Evolutionary conservation across 768 basidiomycete species (phyloP).

Genomic region (Solioccasus polychromus): DNA sequence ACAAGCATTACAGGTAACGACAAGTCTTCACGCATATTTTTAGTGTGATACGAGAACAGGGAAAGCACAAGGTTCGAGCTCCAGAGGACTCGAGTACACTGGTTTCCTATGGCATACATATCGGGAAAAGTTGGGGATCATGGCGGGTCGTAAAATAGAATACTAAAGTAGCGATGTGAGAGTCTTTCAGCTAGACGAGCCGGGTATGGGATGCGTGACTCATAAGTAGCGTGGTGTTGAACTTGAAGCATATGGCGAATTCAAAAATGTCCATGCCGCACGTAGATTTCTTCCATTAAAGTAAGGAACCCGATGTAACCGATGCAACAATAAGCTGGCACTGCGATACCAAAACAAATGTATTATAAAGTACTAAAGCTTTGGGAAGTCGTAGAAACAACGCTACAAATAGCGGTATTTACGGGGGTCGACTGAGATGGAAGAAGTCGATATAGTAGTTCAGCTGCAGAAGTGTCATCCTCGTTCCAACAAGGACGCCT

Average conservation of each 20-base stretch:
- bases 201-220: too few relatives aligned
- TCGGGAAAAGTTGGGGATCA: too few relatives aligned
- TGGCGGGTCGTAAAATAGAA: too few relatives aligned
- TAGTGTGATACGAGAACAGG: too few relatives aligned
- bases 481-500: constrained; percentile 25
- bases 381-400: constrained; percentile 14
- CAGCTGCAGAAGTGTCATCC: constrained; percentile 27
- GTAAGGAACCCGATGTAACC: constrained; percentile 20
- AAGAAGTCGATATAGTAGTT: constrained; percentile 28
- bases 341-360: constrained; percentile 16
- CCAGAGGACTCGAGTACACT: too few relatives aligned
- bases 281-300: constrained; percentile 15
- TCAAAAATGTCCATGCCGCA: constrained; percentile 9
- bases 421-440: constrained; percentile 23
- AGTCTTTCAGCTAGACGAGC: too few relatives aligned
- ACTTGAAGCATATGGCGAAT: background rate
- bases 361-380: constrained; percentile 20
- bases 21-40: too few relatives aligned
- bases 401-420: constrained; percentile 18
- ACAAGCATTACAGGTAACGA: too few relatives aligned
- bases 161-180: too few relatives aligned
- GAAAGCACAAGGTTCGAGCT: too few relatives aligned
- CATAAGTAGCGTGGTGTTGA: constrained; percentile 6
- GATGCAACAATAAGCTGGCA: constrained; percentile 18
- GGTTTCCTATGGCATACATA: too few relatives aligned